Evolutionary conservation across 257 asterid species (phyloP).

Genomic region (Solanum ossicruentum): DNA sequence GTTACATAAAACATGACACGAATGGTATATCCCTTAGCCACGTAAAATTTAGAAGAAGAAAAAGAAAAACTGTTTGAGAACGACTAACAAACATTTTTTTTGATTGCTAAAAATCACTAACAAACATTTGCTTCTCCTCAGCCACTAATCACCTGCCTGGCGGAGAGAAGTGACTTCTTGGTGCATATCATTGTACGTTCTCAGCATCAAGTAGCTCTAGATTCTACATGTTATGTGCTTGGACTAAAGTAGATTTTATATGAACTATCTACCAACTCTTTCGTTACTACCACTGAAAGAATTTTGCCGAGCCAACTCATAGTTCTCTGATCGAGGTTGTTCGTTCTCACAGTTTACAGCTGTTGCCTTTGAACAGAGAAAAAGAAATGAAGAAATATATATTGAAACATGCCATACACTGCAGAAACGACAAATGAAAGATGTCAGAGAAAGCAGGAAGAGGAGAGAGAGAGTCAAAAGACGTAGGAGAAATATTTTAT

Average conservation of each 20-base stretch:
- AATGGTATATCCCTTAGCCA: neutral
- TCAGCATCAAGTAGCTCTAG: neutral
- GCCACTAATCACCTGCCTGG: neutral
- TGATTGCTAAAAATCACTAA: neutral
- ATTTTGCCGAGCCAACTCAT: conserved; percentile 58
- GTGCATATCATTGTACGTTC: neutral
- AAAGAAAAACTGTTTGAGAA: neutral
- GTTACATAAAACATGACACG: neutral
- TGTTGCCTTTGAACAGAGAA: conserved; percentile 75
- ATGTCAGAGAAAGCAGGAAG: neutral
- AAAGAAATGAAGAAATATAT: conserved; percentile 79
- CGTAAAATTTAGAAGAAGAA: neutral
- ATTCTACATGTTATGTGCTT: neutral
- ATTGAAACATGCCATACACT: conserved; percentile 82
- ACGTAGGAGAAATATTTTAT: neutral
- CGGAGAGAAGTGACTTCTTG: neutral
- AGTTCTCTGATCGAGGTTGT: conserved; percentile 32
- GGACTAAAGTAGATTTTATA: neutral
- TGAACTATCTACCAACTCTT: conserved; percentile 20
- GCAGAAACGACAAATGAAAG: conserved; percentile 25
- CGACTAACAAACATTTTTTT: neutral
- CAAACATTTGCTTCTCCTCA: neutral
- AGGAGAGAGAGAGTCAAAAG: neutral
- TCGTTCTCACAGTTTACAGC: conserved; percentile 28
- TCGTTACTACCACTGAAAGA: conserved; percentile 34